phyloP scores from a whole-genome alignment of 2,329 filamentous ascomycete genomes.

The Clonostachys sp. region DNA sequence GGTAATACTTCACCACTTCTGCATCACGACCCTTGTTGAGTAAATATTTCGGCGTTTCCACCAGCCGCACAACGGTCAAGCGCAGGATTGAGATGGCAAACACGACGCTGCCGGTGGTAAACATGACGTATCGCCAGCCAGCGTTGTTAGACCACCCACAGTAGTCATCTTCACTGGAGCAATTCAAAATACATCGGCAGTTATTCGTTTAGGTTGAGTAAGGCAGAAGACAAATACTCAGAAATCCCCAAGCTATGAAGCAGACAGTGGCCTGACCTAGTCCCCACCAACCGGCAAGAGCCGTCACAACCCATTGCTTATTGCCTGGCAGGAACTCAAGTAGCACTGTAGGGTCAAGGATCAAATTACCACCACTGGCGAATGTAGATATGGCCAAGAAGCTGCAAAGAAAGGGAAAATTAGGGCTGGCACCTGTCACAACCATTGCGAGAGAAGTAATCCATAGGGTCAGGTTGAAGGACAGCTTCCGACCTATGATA shows the following conservation, averaged over 20 bases:
- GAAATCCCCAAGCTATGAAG: constrained; percentile 35
- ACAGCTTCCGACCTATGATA: constrained; percentile 57
- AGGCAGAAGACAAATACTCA: not conserved
- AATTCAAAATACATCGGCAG: not conserved
- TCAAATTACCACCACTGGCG: constrained; percentile 59
- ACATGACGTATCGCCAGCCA: constrained; percentile 46
- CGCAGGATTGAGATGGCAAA: constrained; percentile 46
- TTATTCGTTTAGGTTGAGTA: not conserved
- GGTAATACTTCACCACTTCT: constrained; percentile 38
- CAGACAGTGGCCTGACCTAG: constrained; percentile 30
- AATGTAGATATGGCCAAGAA: constrained; percentile 57
- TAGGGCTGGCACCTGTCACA: constrained; percentile 55
- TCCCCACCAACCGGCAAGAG: constrained; percentile 38
- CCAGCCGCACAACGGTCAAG: constrained; percentile 46
- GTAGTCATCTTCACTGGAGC: constrained; percentile 14
- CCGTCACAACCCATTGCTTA: constrained; percentile 60
- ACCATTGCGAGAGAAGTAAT: constrained; percentile 55
- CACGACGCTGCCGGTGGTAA: constrained; percentile 38
- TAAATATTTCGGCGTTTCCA: constrained; percentile 58
- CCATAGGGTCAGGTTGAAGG: constrained; percentile 59
- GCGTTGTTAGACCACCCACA: constrained; percentile 39
- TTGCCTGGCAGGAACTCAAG: constrained; percentile 39
- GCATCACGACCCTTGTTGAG: constrained; percentile 47
- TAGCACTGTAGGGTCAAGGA: constrained; percentile 53
- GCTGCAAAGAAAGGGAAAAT: constrained; percentile 54